Evolutionary conservation across 805 yeast species (phyloP).

Genomic region (Clavispora carvajalis): DNA sequence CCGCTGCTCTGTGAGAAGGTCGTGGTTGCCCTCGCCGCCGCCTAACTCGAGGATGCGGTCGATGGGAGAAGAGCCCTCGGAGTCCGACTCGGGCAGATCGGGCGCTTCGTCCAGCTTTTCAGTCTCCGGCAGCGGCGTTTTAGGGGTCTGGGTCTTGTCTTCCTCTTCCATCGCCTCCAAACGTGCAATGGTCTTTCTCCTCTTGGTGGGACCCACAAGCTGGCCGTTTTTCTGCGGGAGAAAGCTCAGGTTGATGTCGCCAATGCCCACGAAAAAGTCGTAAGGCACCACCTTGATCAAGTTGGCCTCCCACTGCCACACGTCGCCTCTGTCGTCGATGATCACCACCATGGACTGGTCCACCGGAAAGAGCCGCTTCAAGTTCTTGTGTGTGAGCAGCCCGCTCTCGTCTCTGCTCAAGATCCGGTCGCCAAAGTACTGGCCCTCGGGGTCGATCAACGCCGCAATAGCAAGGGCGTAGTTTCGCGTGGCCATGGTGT

Average conservation of each 20-base stretch:
- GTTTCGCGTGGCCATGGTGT: conserved; percentile 96
- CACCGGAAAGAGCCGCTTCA: conserved; percentile 86
- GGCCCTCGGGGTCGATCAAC: conserved; percentile 85
- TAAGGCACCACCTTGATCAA: conserved; percentile 90
- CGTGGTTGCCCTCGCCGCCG: conserved; percentile 46
- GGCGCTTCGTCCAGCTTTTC: neutral
- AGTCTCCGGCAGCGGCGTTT: conserved; percentile 2
- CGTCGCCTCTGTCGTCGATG: conserved; percentile 97
- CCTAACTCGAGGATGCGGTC: conserved; percentile 45
- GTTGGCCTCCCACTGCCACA: conserved; percentile 96
- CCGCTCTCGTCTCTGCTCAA: conserved; percentile 94
- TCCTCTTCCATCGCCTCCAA: conserved; percentile 40
- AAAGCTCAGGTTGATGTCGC: conserved; percentile 92
- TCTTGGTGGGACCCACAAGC: conserved; percentile 56
- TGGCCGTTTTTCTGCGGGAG: conserved; percentile 71
- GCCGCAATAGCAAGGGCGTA: conserved; percentile 88
- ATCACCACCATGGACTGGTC: conserved; percentile 95
- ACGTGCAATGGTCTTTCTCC: conserved; percentile 51
- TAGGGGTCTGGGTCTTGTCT: conserved; percentile 22
- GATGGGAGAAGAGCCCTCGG: conserved; percentile 36
- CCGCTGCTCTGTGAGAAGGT: conserved; percentile 51
- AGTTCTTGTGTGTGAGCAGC: conserved; percentile 79
- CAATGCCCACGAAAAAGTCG: conserved; percentile 94
- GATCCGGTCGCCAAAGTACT: conserved; percentile 84
- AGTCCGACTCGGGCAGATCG: conserved; percentile 2